A percentile compares a stretch with the other conserved stretches of the same genome.
phyloP scores from a whole-genome alignment of 75 land plant genomes.

The Pinus taeda region DNA sequence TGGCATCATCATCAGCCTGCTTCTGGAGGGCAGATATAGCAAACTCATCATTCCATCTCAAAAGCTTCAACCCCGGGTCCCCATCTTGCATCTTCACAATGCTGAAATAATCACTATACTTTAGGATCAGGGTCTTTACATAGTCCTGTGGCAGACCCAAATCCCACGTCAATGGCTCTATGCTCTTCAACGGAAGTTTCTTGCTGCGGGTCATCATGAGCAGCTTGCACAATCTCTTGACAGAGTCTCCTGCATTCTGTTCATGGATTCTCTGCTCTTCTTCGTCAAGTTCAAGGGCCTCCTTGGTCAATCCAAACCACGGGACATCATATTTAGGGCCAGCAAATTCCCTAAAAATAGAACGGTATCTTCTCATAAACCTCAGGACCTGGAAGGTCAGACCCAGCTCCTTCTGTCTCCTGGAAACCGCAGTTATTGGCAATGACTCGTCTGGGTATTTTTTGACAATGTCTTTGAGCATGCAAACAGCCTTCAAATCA shows the following conservation, averaged over 20 bases:
- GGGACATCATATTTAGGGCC: conserved; percentile 32
- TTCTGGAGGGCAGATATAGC: conserved; percentile 35
- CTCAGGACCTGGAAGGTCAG: conserved; percentile 36
- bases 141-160: conserved; percentile 56
- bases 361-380: conserved; percentile 47
- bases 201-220: conserved; percentile 45
- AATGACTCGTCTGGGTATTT: conserved; percentile 18
- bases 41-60: conserved; percentile 9
- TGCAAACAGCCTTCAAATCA: no score
- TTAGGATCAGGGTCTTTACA: conserved; percentile 12
- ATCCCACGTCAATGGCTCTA: conserved; percentile 38
- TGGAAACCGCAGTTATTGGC: conserved; percentile 49
- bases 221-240: conserved; percentile 32
- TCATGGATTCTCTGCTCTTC: conserved; percentile 32
- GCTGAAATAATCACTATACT: conserved; percentile 27
- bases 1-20: conserved; percentile 18
- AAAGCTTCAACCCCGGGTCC: conserved; percentile 27
- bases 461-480: no score
- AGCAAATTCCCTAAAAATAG: conserved; percentile 49
- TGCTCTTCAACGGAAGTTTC: conserved; percentile 28
- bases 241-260: conserved; percentile 13
- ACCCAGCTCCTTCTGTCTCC: conserved; percentile 23
- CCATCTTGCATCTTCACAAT: conserved; percentile 37
- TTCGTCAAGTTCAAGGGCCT: conserved; percentile 33
- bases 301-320: conserved; percentile 53